These are phyloP conservation scores for Parathielavia appendiculata DNA, from an alignment of 495 filamentous ascomycete genomes.

Conservation along the genomic window DNA sequence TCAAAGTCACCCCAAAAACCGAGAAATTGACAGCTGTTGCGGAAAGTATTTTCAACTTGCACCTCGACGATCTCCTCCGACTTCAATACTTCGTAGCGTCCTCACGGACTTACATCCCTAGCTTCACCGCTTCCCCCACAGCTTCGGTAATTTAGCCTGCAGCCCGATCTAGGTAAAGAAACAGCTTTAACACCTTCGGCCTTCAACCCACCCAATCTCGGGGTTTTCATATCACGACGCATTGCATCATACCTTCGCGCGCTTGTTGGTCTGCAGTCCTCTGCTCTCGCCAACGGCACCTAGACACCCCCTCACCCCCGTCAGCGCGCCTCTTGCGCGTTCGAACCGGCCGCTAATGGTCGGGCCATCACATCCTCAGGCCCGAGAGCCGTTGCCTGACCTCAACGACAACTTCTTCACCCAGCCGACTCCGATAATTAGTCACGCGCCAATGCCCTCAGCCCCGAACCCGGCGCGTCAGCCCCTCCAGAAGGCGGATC, in stretches of 20 bases:
- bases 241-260: background rate
- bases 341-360: conserved; percentile 34
- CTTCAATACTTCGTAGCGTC: conserved; percentile 10
- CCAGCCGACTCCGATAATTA: conserved; percentile 41
- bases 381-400: conserved; percentile 55
- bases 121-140: conserved; percentile 25
- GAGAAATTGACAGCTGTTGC: background rate
- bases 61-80: background rate
- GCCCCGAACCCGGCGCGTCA: conserved; percentile 42
- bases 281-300: background rate
- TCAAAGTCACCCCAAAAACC: background rate
- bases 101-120: conserved; percentile 12
- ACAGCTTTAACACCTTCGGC: conserved; percentile 1
- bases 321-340: conserved; percentile 9
- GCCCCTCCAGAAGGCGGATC: conserved; percentile 47
- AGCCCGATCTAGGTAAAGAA: conserved; percentile 23
- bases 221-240: background rate
- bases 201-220: background rate
- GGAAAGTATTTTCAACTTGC: conserved; percentile 6
- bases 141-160: conserved; percentile 25
- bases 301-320: background rate
- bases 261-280: background rate
- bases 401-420: conserved; percentile 57
- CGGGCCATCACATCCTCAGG: conserved; percentile 55
- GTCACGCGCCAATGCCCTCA: conserved; percentile 50